A percentile compares a stretch with the other conserved stretches of the same genome.
These are phyloP conservation scores for Barnettozyma salicaria DNA, from an alignment of 805 yeast species.

Conservation along the genomic window DNA sequence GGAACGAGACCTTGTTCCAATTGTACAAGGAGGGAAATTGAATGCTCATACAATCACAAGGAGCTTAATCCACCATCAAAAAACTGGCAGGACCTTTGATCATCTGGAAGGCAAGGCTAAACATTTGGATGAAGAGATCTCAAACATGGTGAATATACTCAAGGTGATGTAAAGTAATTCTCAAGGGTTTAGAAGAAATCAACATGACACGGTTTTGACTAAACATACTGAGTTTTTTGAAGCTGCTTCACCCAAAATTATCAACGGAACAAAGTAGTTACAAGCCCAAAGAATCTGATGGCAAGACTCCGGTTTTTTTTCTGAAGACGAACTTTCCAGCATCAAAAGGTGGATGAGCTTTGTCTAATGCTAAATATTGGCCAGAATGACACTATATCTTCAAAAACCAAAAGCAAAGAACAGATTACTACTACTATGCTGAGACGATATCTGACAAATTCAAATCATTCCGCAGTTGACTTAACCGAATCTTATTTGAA, in stretches of 20 bases:
- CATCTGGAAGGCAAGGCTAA: slow-evolving; percentile 2
- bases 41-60: slow-evolving; percentile 79
- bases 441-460: not conserved
- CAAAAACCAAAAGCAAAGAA: not conserved
- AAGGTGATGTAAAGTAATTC: no score
- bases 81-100: slow-evolving; percentile 7
- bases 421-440: not conserved
- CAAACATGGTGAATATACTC: no score
- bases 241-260: no score
- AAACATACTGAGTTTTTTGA: no score
- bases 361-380: not conserved
- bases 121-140: slow-evolving; percentile 1
- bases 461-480: not conserved
- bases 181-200: no score
- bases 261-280: no score
- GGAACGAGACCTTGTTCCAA: slow-evolving; percentile 75
- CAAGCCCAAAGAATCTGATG: no score
- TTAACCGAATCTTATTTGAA: not conserved
- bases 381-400: not conserved
- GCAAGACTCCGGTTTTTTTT: no score
- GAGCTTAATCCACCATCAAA: slow-evolving; percentile 31
- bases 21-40: slow-evolving; percentile 75
- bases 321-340: slow-evolving; percentile 5
- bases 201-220: no score
- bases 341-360: slow-evolving; percentile 4